Evolutionary conservation across 1,284 basidiomycete species (phyloP), one percentile per base, ranked within the genome.

Genomic region (Caloboletus firmus): DNA sequence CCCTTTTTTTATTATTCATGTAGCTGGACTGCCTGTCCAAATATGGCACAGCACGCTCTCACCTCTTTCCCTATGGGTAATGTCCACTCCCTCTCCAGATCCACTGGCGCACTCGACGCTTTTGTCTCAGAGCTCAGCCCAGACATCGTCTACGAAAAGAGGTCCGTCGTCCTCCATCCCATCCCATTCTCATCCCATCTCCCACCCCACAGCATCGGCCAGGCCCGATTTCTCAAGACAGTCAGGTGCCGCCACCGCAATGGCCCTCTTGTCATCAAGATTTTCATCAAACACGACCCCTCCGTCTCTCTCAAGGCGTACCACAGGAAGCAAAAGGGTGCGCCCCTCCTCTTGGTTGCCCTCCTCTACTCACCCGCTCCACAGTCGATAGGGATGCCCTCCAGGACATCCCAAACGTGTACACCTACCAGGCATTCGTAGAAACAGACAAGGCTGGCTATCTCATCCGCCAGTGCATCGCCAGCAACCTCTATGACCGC

Each of bases 381-480:
- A 22, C 62, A 87, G 92, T 83, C 53, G 93, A 98, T 65, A 81
- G 93, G 57, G 95, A 98, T 59, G 82, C 87, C 0, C 77, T 99
- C 8, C 75, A 80, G 6, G 92, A 95, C 66, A 85, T 98, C 34
- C 81, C 89, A 2, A 97, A 97, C 70, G 83, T 96, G 10, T 91
- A 96, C 68, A 88, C 87, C 40, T 97, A 96, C 66, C 93, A 96
- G 62, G 80, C 86, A 0, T 94, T 96, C 56, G 83, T 94, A 15
- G 97, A 99, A 74, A 98, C 95, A 0, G 96, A 98, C 59, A 93
- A 91, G 68, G 96, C 95, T 9, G 97, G 93, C 0, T 99, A 98
- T 71, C 83, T 98, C 36, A 86, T 98, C 54, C 79, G 96, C 26
- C 96, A 98, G 70, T 99, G 93, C 93, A 79, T 95, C 12, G 91